A percentile compares a stretch with the other conserved stretches of the same genome.
phyloP scores from a whole-genome alignment of 2,329 filamentous ascomycete species.

The Fragosphaeria purpurea region DNA sequence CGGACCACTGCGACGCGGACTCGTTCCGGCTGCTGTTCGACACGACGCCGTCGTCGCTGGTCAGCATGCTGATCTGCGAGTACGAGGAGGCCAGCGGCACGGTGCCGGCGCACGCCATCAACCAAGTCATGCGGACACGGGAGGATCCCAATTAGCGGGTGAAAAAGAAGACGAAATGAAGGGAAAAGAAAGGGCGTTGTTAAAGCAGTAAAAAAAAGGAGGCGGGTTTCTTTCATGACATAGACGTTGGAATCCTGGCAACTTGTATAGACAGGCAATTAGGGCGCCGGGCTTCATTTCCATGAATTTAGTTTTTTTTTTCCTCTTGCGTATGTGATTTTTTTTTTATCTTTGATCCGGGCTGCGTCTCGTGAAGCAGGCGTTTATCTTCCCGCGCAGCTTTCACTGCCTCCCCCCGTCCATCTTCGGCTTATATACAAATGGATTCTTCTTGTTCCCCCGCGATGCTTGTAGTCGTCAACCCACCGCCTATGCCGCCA shows the following conservation, averaged over 20 bases:
- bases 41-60: conserved; percentile 76
- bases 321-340: no score
- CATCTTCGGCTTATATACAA: no score
- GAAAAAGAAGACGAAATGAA: not conserved
- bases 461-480: no score
- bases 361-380: no score
- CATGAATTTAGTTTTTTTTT: not conserved
- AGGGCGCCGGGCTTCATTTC: no score
- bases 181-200: no score
- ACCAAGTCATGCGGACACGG: conserved; percentile 47
- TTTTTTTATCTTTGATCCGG: no score
- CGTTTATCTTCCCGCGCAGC: no score
- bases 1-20: conserved; percentile 49
- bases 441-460: no score
- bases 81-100: conserved; percentile 86
- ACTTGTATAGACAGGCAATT: no score
- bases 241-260: no score
- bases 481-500: conserved; percentile 2
- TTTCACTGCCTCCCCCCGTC: not conserved
- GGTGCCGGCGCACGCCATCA: conserved; percentile 76
- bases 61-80: conserved; percentile 85
- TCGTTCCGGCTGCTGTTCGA: conserved; percentile 71
- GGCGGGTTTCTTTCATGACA: not conserved
- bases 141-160: conserved; percentile 41
- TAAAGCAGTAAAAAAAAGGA: not conserved